Base-by-base conservation (phyloP, 192 early-diverging fungal species). In the Coemansia sp. region DNA sequence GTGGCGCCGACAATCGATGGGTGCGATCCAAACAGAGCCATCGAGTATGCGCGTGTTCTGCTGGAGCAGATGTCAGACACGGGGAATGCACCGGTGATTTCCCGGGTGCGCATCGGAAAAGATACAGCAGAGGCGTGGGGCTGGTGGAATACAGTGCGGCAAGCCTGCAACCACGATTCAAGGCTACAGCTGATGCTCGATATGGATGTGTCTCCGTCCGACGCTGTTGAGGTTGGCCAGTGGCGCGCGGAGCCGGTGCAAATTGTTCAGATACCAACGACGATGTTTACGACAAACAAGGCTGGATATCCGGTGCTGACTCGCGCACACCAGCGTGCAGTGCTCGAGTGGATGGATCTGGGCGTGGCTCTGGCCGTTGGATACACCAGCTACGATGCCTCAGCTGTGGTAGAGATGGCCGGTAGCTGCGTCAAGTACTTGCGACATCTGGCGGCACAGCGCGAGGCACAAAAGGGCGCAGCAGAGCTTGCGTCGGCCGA, bases 181-280 rank as follows among this genome's bases (percentile, higher is more conserved):
- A 91, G 88, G 64, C 86, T 84, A 30, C 63, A 70, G 61, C 61
- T 86, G 0, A 53, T 72, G 39, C 58, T 86, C 59, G 91, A 90
- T 15, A 70, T 95, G 58, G 83, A 88, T 55, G 26, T 88, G 5
- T 72, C 77, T 0, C 64, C 80, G 0, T 64, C 88, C 4, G 70
- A 77, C 21, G 75, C 76, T 15, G 52, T 46, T 18, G 48, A 39
- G 3, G 33, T 77, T 9, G 21, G 49, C 42, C 68, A 71, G 34
- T 99, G 97, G 97, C 70, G 87, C 15, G 90, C 95, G 2, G 96
- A 98, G 66, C 97, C 97, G 0, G 79, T 99, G 20, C 85, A 87
- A 60, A 71, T 84, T 2, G 79, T 97, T 4, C 84, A 94, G 39
- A 43, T 99, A 8, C 88, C 92, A 3, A 86, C 86, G 13, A 39